Base-by-base conservation (phyloP, 129 eudicot genomes). In the Lonicera japonica region DNA sequence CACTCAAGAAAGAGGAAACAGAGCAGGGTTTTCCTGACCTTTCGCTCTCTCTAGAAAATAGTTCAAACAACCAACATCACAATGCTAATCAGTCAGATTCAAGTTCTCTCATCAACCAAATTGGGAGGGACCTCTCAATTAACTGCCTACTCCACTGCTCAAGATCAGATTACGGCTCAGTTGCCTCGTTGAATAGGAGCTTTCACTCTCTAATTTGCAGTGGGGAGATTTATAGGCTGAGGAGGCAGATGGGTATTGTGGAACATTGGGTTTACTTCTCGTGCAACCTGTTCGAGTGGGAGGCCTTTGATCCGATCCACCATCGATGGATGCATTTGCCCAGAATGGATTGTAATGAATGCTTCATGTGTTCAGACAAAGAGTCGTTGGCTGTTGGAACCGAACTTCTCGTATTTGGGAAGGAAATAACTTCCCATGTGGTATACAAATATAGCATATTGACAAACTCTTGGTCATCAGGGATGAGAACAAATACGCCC, bases 301-400 rank as follows among this genome's bases (percentile, higher is more conserved):
- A 89, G 60, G 95, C 86, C 0, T 85, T 85, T 65, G 96, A 89
- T 70, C 96, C 96, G 1, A 65, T 71, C 19, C 67, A 82, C 21
- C 60, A 73, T 61, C 72, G 77, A 21, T 89, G 96, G 96, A 82
- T 80, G 85, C 80, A 54, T 36, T 62, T 89, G 61, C 95, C 96
- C 22, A 73, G 71, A 41, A 85, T 89, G 81, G 70, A 70, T 47
- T 77, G 80, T 59, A 82, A 80, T 40, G 90, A 77, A 40, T 85
- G 95, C 59, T 85, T 89, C 70, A 75, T 80, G 82, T 80, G 77
- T 46, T 75, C 95, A 0, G 96, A 89, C 73, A 89, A 89, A 74
- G 96, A 89, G 47, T 89, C 95, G 0, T 67, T 89, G 57, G 96
- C 95, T 15, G 96, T 85, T 21, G 96, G 96, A 14, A 82, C 95